These are phyloP conservation scores for Solanum hybrid DNA, from an alignment of 305 asterid genomes.

Conservation along the genomic window DNA sequence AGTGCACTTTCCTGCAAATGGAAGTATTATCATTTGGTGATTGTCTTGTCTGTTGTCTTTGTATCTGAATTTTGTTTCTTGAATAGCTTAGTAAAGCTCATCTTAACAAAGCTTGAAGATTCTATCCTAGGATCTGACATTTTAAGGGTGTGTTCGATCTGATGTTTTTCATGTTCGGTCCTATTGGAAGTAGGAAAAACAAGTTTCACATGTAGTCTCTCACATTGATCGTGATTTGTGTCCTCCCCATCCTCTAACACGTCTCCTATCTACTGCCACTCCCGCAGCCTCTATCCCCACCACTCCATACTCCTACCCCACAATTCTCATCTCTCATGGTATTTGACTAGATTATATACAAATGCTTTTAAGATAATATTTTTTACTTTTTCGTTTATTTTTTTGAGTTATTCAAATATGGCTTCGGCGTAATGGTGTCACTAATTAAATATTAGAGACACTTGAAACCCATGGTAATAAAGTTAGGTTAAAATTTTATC, in stretches of 20 bases:
- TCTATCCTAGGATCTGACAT: neutral
- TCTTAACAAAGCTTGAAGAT: neutral
- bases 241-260: neutral
- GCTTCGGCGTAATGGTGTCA: neutral
- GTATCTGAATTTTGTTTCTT: neutral
- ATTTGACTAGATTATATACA: neutral
- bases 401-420: no score
- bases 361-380: neutral
- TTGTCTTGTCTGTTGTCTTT: neutral
- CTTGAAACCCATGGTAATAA: neutral
- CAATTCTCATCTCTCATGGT: neutral
- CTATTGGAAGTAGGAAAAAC: neutral
- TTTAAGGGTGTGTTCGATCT: neutral
- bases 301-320: neutral
- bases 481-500: neutral
- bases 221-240: neutral
- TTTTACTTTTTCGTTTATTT: no score
- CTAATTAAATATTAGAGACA: neutral
- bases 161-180: neutral
- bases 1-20: neutral
- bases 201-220: neutral
- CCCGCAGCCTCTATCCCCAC: neutral
- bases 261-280: neutral
- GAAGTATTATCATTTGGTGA: neutral
- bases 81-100: neutral